Evolutionary conservation across 176 grass and related monocot species (phyloP), one percentile per base, ranked within the genome.

Genomic region (Aegilops speltoides): DNA sequence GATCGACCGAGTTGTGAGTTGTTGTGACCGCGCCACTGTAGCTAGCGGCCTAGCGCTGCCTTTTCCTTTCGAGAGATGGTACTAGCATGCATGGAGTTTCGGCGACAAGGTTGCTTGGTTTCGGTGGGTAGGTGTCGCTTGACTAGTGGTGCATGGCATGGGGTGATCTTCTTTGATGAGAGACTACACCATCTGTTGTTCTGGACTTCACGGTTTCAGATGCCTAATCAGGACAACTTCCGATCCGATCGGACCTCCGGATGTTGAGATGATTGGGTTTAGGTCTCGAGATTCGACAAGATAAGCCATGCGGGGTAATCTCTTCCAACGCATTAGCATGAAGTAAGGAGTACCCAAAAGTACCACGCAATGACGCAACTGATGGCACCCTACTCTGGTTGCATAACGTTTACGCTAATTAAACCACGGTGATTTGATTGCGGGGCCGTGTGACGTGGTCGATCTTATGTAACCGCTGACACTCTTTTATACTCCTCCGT

Each of bases 1-100:
- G 61, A 87, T 78, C 40, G 73, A 20, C 31, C 45, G 73, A 76
- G 15, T 0, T 4, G 22, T 37, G 66, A 54, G 50, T 54, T 54
- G 50, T 82, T 86, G 73, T 89, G 64, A 86, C 80, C 68, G 41
- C 73, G 79, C 25, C 32, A 33, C 70, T 76, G 70, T 76, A 77
- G 56, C 56, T 20, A 8, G 56, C 19, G 56, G 56, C n/a, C 20
- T 63, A 41, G 24, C 56, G 1, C 10, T 79, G 57, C 68, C 61
- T 45, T 73, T 83, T 50, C 80, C 20, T 36, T 67, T 23, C 23
- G 57, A 29, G 67, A 68, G 43, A 64, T 37, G 6, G 38, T 45
- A 65, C 6, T 36, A 36, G 12, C 45, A 57, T 20, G 43, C 7
- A 52, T 29, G 75, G 57, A 79, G 68, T 66, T 67, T 85, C 60